Base-by-base conservation (phyloP, 805 yeast species). In the Kockiozyma suomiensis region DNA sequence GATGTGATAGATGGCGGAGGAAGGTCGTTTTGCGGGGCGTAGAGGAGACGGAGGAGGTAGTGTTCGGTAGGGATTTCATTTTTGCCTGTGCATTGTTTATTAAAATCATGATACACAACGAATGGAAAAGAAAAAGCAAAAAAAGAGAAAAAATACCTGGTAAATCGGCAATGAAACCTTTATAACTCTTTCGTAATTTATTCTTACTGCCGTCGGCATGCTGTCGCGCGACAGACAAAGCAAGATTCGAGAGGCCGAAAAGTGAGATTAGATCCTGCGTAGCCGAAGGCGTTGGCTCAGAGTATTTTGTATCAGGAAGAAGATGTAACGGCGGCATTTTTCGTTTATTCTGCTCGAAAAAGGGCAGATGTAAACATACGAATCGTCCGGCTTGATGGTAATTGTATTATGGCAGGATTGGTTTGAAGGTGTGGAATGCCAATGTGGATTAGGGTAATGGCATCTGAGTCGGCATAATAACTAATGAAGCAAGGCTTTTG, bases 171-270 rank as follows among this genome's bases (percentile, higher is more conserved):
- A 94, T 87, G 72, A 93, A 98, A 65, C 92, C 91, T 73, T 94
- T 94, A 75, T 94, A 94, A 0, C 97, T 90, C 74, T 94, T 94
- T 68, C 99, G 81, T 56, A 94, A 81, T 75, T 94, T 94, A 40
- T 91, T 91, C 56, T 97, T 97, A 67, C 89, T 91, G 0, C 94
- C 82, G 0, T 97, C 97, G 1, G 90, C 86, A 69, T 89, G 91
- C 10, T 86, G 81, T 70, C 99, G 81, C 1, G 97, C 96, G 45
- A 94, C 86, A 2, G 96, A 85, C 56, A 82, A 79, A 0, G 97
- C 88, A 13, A 92, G 76, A 1, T 79, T 81, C 41, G 82, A 81
- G 42, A 94, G 74, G 1, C 85, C 85, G 68, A 90, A 94, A 15
- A 87, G 73, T 26, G 82, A 75, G 21, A 91, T 80, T 54, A 94